A percentile compares a stretch with the other conserved stretches of the same genome.
Conservation (phyloP, 2,329 filamentous ascomycete genomes). For the Arthrobotrys megalospora region DNA sequence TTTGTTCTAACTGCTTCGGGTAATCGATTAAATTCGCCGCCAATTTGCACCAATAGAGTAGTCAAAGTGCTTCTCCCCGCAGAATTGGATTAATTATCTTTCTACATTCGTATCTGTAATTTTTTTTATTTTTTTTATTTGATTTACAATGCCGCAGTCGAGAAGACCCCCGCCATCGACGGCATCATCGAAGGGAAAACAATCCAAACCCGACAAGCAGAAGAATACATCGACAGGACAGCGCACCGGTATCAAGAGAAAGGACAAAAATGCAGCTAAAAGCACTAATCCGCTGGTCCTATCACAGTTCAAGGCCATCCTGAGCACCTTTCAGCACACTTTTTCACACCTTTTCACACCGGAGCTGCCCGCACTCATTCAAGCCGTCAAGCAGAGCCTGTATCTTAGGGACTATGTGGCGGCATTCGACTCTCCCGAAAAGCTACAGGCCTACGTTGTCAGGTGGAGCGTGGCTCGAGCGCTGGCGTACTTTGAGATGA, state of each 20-base stretch:
- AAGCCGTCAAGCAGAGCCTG: conserved; percentile 87
- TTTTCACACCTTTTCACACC: conserved; percentile 73
- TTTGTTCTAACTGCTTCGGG: conserved; percentile 24
- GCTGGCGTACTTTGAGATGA: conserved; percentile 78
- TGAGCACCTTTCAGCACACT: conserved; percentile 80
- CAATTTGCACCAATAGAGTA: not conserved
- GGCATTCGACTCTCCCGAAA: conserved; percentile 81
- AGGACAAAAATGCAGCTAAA: not conserved
- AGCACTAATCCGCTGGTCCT: conserved; percentile 21
- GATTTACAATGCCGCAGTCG: conserved; percentile 37
- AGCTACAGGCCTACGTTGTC: conserved; percentile 85
- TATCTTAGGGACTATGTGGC: conserved; percentile 86
- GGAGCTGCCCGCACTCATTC: conserved; percentile 74
- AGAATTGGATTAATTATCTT: not conserved
- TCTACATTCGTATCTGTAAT: not conserved
- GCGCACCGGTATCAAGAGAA: conserved; percentile 6
- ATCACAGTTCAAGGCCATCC: conserved; percentile 67
- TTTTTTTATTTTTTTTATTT: not conserved
- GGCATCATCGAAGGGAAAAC: conserved; percentile 15
- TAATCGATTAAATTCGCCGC: conserved; percentile 9
- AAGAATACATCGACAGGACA: not conserved
- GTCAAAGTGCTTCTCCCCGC: conserved; percentile 20
- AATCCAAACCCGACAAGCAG: not conserved
- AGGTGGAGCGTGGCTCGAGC: conserved; percentile 92
- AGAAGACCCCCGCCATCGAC: conserved; percentile 36